A percentile compares a stretch with the other conserved stretches of the same genome.
Evolutionary conservation across 1,139 yeast genomes (phyloP).

Genomic region (Kazachstania sp.): DNA sequence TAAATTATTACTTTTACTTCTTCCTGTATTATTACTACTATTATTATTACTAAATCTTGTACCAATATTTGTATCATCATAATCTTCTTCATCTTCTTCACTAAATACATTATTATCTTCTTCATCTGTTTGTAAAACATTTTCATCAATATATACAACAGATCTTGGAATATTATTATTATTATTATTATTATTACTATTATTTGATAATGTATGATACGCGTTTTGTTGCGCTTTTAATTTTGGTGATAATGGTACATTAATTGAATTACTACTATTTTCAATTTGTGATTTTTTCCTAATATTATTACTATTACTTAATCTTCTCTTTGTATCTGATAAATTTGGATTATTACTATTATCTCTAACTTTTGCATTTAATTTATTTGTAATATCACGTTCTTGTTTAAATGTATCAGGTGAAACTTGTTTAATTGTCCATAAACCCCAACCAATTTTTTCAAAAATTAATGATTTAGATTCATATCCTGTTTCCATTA

Average conservation of each 20-base stretch:
- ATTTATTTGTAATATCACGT: conserved; percentile 19
- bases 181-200: too few species aligned
- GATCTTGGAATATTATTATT: conserved; percentile 4
- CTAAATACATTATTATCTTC: conserved; percentile 26
- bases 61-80: not conserved
- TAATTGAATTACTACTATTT: not conserved
- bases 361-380: conserved; percentile 30
- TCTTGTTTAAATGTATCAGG: conserved; percentile 1
- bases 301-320: not conserved
- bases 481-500: conserved; percentile 65
- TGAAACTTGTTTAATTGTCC: conserved; percentile 64
- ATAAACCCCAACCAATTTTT: conserved; percentile 97
- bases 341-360: conserved; percentile 1
- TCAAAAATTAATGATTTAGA: conserved; percentile 66
- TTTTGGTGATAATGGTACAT: not conserved
- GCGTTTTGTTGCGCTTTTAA: not conserved
- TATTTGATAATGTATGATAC: too few species aligned
- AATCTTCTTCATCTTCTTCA: conserved; percentile 13
- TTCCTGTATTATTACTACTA: not conserved
- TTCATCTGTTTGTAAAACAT: conserved; percentile 34
- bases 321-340: not conserved
- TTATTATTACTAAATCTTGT: not conserved
- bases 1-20: not conserved
- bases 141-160: conserved; percentile 35
- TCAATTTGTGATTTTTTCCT: not conserved